Evolutionary conservation across 768 basidiomycete genomes (phyloP), one percentile per base, ranked within the genome.

Genomic region (Tulasnella sp.): DNA sequence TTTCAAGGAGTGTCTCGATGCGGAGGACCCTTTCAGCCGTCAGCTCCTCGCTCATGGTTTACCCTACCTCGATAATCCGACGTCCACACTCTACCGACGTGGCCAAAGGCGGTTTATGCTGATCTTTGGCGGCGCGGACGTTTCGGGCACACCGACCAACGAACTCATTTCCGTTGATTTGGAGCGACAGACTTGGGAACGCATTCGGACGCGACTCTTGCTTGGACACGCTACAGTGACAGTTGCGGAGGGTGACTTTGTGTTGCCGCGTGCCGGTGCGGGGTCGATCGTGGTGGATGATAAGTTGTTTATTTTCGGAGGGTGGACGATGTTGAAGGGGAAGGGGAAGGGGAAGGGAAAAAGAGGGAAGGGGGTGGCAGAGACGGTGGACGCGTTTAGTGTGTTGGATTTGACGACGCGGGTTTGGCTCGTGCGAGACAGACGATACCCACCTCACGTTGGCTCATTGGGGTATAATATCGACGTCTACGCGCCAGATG

Each of bases 271-370:
- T 2, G 34, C 50, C 7, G 50, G 32, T 11, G 50, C 50, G 19
- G 50, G 50, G 17, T 14, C 32, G 9, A 40, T 52, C 25, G 19
- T 52, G 4, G 19, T 36, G 4, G 19, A 52, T 21, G 27, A 52
- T 34, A 52, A 52, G 50, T 36, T 52, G 27, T 52, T 52, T 15
- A 36, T 52, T 14, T 52, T 52, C 27, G 50, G 50, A 9, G 50
- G 50, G 15, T 52, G 50, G 50, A 50, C 49, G 15, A 19, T 19
- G 34, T 2, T 32, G 21, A 50, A 19, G 23, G 49, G 34, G 23
- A 32, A 50, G 25, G 23, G 43, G 43, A 23, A 23, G 12, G n/a
- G 11, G 14, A 19, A 29, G n/a, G 46, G 46, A 6, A n/a, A n/a
- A n/a, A n/a, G n/a, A n/a, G 11, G 46, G 5, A 29, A 48, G 9